These are phyloP conservation scores for Leccinum imitatum DNA, from an alignment of 768 basidiomycete genomes.

Conservation along the genomic window DNA sequence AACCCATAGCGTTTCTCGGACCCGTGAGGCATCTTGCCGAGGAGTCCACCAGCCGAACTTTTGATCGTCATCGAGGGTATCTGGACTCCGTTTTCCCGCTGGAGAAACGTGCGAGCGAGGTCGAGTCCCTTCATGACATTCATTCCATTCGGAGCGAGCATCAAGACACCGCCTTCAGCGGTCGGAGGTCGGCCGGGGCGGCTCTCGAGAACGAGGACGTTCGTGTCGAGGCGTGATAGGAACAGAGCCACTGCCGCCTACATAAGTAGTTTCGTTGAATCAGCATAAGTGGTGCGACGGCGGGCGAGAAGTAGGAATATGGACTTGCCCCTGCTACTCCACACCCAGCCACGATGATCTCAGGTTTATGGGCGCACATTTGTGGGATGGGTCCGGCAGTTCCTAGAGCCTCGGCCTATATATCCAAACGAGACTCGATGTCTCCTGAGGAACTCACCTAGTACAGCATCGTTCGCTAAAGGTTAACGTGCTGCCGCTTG, in stretches of 20 bases:
- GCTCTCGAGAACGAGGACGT: constrained; percentile 25
- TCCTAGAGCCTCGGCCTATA: background rate
- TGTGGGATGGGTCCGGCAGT: no score
- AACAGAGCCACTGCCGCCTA: constrained; percentile 27
- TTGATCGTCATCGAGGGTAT: constrained; percentile 23
- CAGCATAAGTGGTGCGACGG: background rate
- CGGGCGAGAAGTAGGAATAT: background rate
- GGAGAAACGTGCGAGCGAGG: constrained; percentile 24
- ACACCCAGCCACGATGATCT: constrained; percentile 31
- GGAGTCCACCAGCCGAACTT: constrained; percentile 20
- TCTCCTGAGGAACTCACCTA: background rate
- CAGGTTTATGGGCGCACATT: constrained; percentile 19
- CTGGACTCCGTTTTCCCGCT: constrained; percentile 20
- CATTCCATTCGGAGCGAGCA: constrained; percentile 33
- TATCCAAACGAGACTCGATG: background rate
- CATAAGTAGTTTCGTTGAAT: background rate
- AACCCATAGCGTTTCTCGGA: constrained; percentile 25
- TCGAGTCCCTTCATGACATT: constrained; percentile 28
- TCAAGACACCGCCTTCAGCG: constrained; percentile 27
- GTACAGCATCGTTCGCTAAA: background rate
- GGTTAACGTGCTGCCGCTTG: constrained; percentile 11
- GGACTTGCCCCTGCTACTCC: constrained; percentile 29
- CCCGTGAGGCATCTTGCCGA: constrained; percentile 29
- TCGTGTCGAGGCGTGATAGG: constrained; percentile 20
- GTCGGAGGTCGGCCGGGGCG: constrained; percentile 17